These are phyloP conservation scores for Mycena amicta DNA, from an alignment of 768 basidiomycete species.

Conservation along the genomic window DNA sequence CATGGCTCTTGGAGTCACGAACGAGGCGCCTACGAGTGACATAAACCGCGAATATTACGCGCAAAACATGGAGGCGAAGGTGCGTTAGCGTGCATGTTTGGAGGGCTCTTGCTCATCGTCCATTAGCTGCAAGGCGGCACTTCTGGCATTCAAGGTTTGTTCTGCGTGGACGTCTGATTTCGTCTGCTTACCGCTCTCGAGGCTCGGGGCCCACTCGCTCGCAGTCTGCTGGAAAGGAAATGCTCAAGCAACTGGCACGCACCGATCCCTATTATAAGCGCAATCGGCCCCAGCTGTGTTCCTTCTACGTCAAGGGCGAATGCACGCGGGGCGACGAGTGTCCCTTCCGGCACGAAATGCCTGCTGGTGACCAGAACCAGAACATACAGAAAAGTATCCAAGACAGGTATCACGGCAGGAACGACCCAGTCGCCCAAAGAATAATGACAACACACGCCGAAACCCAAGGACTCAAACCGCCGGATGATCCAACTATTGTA, in stretches of 20 bases:
- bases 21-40: slow-evolving; percentile 92
- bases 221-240: slow-evolving; percentile 87
- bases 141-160: background rate
- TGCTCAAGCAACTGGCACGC: slow-evolving; percentile 92
- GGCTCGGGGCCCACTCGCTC: slow-evolving; percentile 40
- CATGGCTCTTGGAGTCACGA: slow-evolving; percentile 84
- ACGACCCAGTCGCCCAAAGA: slow-evolving; percentile 93
- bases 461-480: slow-evolving; percentile 80
- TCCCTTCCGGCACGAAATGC: slow-evolving; percentile 94
- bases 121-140: background rate
- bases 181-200: too few species aligned
- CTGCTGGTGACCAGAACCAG: slow-evolving; percentile 79
- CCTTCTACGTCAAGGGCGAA: slow-evolving; percentile 94
- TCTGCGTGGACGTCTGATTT: too few species aligned
- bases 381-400: slow-evolving; percentile 49
- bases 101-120: too few species aligned
- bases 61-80: slow-evolving; percentile 88
- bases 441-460: slow-evolving; percentile 83
- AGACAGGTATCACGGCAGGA: slow-evolving; percentile 90
- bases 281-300: slow-evolving; percentile 91
- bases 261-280: slow-evolving; percentile 98
- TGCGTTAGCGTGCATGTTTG: slow-evolving; percentile 39
- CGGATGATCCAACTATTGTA: slow-evolving; percentile 86
- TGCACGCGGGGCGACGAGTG: slow-evolving; percentile 91
- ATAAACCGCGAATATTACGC: slow-evolving; percentile 96